A percentile compares a stretch with the other conserved stretches of the same genome.
phyloP scores from a whole-genome alignment of 2,329 filamentous ascomycete genomes.

The Calonectria hongkongensis region DNA sequence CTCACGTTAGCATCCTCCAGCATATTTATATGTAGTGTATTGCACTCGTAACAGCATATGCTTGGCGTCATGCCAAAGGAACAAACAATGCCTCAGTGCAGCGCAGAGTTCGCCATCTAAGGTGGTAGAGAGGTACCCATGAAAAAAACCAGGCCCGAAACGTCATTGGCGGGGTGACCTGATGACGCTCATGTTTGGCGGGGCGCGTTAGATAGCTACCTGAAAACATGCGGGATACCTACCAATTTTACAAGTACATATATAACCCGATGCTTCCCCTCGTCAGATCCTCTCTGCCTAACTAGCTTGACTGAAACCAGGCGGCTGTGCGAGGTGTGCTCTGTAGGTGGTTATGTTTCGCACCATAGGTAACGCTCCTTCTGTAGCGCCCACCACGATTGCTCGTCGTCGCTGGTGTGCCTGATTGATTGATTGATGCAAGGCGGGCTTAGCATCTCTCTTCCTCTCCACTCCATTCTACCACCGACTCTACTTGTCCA shows the following conservation, averaged over 20 bases:
- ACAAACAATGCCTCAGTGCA: constrained; percentile 4
- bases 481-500: constrained; percentile 11
- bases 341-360: constrained; percentile 10
- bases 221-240: accelerated
- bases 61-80: neutral
- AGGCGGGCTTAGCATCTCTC: constrained; percentile 36
- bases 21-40: neutral
- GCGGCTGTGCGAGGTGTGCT: constrained; percentile 28
- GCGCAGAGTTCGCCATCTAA: neutral
- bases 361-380: constrained; percentile 22
- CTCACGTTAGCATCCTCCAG: neutral
- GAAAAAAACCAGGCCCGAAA: constrained; percentile 44
- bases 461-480: constrained; percentile 33
- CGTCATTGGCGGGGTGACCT: constrained; percentile 58
- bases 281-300: constrained; percentile 30
- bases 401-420: constrained; percentile 33
- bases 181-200: constrained; percentile 41
- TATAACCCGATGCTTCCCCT: constrained; percentile 24
- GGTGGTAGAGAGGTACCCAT: neutral
- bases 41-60: constrained; percentile 1
- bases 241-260: neutral
- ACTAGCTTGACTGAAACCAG: constrained; percentile 22
- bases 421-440: constrained; percentile 42
- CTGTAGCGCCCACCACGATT: constrained; percentile 21
- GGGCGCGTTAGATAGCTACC: constrained; percentile 26